Evolutionary conservation across 345 rosid genomes (phyloP).

Genomic region (Brassica rapa): DNA sequence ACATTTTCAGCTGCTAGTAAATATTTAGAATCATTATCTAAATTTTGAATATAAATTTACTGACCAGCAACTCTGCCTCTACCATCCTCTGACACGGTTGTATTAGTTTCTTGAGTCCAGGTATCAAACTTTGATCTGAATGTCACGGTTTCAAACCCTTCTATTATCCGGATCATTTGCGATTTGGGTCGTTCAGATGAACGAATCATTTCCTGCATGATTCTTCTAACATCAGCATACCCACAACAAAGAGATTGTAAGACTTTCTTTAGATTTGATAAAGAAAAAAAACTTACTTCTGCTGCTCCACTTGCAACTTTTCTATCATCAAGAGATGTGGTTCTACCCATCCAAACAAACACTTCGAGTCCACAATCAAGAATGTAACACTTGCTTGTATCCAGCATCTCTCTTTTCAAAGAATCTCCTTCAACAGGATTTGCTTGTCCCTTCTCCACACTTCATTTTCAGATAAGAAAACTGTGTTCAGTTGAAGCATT

Average conservation of each 20-base stretch:
- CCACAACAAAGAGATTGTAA: neutral
- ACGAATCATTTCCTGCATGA: conserved; percentile 68
- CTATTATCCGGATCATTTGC: conserved; percentile 80
- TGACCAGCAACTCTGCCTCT: conserved; percentile 98
- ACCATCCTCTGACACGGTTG: conserved; percentile 92
- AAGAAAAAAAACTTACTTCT: conserved; percentile 31
- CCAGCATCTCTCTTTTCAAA: conserved; percentile 75
- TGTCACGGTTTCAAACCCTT: conserved; percentile 92
- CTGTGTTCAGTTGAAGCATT: conserved; percentile 27
- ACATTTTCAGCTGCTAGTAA: conserved; percentile 1
- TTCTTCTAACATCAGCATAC: conserved; percentile 32
- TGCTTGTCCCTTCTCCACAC: conserved; percentile 84
- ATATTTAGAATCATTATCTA: conserved; percentile 10
- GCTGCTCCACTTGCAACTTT: conserved; percentile 44
- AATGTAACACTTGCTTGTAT: conserved; percentile 67
- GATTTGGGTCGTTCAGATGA: conserved; percentile 62
- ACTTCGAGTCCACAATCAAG: conserved; percentile 45
- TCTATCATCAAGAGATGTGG: conserved; percentile 44
- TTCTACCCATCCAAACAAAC: conserved; percentile 50
- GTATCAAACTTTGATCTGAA: conserved; percentile 85
- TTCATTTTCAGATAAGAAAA: conserved; percentile 39
- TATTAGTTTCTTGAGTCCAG: conserved; percentile 78
- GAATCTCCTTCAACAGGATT: conserved; percentile 68
- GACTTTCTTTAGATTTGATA: neutral
- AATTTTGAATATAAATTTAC: conserved; percentile 23